Percentiles rank a stretch among this genome's conserved stretches.
Conservation (phyloP, 768 basidiomycete genomes). For the Astraeus odoratus region DNA sequence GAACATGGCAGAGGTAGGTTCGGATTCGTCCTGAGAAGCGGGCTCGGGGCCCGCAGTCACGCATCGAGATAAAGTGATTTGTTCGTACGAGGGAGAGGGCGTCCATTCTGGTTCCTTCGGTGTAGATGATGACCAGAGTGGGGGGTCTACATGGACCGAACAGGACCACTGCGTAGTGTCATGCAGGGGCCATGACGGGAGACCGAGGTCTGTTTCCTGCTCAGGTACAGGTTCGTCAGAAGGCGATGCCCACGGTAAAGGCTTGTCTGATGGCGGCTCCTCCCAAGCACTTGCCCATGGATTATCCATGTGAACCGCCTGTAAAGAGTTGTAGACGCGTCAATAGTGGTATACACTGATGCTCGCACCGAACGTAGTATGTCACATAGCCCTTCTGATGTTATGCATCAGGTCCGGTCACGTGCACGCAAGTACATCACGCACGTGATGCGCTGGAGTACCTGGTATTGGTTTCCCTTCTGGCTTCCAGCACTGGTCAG, state of each 20-base stretch:
- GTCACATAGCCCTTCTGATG: no score
- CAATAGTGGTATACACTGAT: no score
- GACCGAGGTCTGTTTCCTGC: slow-evolving; percentile 49
- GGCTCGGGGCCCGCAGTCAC: slow-evolving; percentile 1
- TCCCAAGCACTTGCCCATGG: slow-evolving; percentile 72
- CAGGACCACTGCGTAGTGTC: slow-evolving; percentile 41
- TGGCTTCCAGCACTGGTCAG: slow-evolving; percentile 2
- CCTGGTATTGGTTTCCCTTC: slow-evolving; percentile 2
- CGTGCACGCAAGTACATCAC: neutral
- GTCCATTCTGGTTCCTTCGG: slow-evolving; percentile 2
- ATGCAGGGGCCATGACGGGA: slow-evolving; percentile 51
- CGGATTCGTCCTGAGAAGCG: neutral
- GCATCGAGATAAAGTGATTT: slow-evolving; percentile 2
- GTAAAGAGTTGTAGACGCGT: no score
- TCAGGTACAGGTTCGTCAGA: slow-evolving; percentile 12
- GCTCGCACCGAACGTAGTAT: no score
- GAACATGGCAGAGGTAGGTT: neutral
- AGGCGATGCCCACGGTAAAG: slow-evolving; percentile 4
- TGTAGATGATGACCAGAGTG: slow-evolving; percentile 35
- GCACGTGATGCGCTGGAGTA: no score
- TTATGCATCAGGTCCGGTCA: neutral
- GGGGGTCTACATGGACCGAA: slow-evolving; percentile 31
- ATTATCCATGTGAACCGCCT: slow-evolving; percentile 51
- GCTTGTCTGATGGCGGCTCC: slow-evolving; percentile 26
- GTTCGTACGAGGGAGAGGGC: slow-evolving; percentile 12